Percentiles rank a stretch among this genome's conserved stretches.
These are phyloP conservation scores for Aquilaria malaccensis DNA, from an alignment of 345 rosid species.

Conservation along the genomic window DNA sequence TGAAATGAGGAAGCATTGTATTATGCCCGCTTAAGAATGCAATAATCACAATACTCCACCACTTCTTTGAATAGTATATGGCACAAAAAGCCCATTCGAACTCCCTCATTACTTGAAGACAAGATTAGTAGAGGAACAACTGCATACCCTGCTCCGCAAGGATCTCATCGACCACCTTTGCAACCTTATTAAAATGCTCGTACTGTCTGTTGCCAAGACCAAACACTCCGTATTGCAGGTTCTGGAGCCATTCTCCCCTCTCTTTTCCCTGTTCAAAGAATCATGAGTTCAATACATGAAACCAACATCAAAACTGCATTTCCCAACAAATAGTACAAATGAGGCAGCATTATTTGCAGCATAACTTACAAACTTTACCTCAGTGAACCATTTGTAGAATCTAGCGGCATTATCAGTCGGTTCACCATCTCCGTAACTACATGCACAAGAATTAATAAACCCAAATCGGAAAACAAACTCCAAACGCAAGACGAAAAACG, in stretches of 20 bases:
- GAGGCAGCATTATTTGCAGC: neutral
- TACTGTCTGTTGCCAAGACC: constrained; percentile 96
- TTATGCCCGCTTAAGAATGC: no score
- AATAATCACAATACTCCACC: no score
- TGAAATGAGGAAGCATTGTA: neutral
- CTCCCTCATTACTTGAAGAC: neutral
- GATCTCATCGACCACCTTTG: constrained; percentile 65
- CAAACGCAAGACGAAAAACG: neutral
- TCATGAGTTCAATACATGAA: constrained; percentile 2
- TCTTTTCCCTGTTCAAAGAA: constrained; percentile 50
- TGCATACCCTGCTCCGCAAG: constrained; percentile 72
- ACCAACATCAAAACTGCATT: constrained; percentile 2
- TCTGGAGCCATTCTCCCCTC: constrained; percentile 63
- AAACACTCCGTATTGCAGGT: constrained; percentile 77
- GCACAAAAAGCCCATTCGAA: neutral
- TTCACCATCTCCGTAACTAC: constrained; percentile 98
- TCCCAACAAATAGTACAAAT: constrained; percentile 9
- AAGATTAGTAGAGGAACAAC: neutral
- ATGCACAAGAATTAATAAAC: constrained; percentile 9
- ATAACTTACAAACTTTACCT: constrained; percentile 38
- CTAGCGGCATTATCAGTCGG: constrained; percentile 99
- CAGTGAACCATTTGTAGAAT: constrained; percentile 96
- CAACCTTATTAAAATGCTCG: constrained; percentile 97
- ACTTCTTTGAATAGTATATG: neutral
- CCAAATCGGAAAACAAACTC: constrained; percentile 1